These are phyloP conservation scores for Monilinia laxa DNA, from an alignment of 2,329 filamentous ascomycete species.

Conservation along the genomic window DNA sequence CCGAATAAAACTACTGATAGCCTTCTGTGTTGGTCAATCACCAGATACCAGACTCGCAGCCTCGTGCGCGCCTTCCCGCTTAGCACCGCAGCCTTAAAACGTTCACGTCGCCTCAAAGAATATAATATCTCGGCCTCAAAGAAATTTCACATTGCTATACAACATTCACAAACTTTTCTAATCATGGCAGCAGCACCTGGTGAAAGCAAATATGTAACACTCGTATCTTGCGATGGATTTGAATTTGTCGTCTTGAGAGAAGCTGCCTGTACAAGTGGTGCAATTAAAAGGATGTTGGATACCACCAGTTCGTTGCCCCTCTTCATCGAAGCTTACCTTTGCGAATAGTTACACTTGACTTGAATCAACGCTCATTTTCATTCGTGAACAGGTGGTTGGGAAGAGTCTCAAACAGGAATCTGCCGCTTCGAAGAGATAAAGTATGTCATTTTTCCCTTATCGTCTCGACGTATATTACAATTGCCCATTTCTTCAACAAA, in stretches of 20 bases:
- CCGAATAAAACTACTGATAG: too few species aligned
- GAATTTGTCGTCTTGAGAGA: constrained; percentile 75
- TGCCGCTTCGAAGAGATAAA: constrained; percentile 72
- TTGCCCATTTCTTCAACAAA: not conserved
- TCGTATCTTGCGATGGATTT: constrained; percentile 72
- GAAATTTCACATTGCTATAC: constrained; percentile 22
- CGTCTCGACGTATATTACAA: not conserved
- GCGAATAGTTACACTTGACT: constrained; percentile 5
- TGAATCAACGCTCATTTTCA: constrained; percentile 8
- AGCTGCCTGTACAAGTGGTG: constrained; percentile 66
- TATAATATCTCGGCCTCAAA: not conserved
- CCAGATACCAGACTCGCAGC: not conserved
- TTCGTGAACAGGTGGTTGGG: constrained; percentile 55
- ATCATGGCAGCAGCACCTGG: constrained; percentile 24
- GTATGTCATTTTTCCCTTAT: constrained; percentile 48
- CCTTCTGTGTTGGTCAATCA: too few species aligned
- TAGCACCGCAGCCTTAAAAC: not conserved
- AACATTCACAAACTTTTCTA: constrained; percentile 3
- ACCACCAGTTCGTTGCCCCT: constrained; percentile 53
- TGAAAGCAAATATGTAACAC: constrained; percentile 68
- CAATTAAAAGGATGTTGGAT: constrained; percentile 74
- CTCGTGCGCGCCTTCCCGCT: not conserved
- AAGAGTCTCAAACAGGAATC: constrained; percentile 62
- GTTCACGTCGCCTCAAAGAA: not conserved
- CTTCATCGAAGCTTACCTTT: constrained; percentile 21